Percentiles rank a stretch among this genome's conserved stretches.
These are phyloP conservation scores for Phytophthora tubulina DNA, from an alignment of 352 stramenopile species.

Conservation along the genomic window DNA sequence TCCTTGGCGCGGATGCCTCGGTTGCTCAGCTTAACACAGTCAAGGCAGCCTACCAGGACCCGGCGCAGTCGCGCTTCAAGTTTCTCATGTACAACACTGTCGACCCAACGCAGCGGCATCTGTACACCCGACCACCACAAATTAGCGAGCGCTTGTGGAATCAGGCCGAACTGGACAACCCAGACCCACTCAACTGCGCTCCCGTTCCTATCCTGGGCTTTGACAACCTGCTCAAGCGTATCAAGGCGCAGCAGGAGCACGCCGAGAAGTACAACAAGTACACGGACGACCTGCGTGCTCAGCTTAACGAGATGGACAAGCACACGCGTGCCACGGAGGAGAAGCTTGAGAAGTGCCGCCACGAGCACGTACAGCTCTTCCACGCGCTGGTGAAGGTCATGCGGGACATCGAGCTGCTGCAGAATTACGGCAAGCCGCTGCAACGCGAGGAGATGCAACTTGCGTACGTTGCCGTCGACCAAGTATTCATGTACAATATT, in stretches of 20 bases:
- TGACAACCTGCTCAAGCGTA: slow-evolving; percentile 82
- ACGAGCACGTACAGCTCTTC: slow-evolving; percentile 86
- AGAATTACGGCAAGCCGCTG: slow-evolving; percentile 88
- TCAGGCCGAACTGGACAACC: slow-evolving; percentile 88
- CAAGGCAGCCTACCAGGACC: slow-evolving; percentile 87
- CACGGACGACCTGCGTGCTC: slow-evolving; percentile 74
- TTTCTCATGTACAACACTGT: slow-evolving; percentile 92
- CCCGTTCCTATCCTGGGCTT: slow-evolving; percentile 84
- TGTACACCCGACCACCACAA: slow-evolving; percentile 82
- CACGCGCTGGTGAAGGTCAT: slow-evolving; percentile 89
- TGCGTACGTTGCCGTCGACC: slow-evolving; percentile 57
- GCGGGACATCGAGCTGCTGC: slow-evolving; percentile 89
- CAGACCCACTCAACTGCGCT: slow-evolving; percentile 82
- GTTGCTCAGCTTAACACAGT: slow-evolving; percentile 85
- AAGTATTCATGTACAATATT: neutral
- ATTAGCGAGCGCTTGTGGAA: slow-evolving; percentile 90
- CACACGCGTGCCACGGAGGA: slow-evolving; percentile 81
- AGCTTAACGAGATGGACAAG: slow-evolving; percentile 88
- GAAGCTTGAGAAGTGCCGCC: slow-evolving; percentile 87
- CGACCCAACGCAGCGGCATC: slow-evolving; percentile 79
- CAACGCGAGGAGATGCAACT: slow-evolving; percentile 83
- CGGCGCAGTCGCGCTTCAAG: slow-evolving; percentile 88
- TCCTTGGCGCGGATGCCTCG: slow-evolving; percentile 75
- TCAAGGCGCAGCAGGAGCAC: slow-evolving; percentile 84
- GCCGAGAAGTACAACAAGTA: slow-evolving; percentile 86